A percentile compares a stretch with the other conserved stretches of the same genome.
phyloP scores from a whole-genome alignment of 1,284 basidiomycete genomes.

The Garcileccinum viscosum region DNA sequence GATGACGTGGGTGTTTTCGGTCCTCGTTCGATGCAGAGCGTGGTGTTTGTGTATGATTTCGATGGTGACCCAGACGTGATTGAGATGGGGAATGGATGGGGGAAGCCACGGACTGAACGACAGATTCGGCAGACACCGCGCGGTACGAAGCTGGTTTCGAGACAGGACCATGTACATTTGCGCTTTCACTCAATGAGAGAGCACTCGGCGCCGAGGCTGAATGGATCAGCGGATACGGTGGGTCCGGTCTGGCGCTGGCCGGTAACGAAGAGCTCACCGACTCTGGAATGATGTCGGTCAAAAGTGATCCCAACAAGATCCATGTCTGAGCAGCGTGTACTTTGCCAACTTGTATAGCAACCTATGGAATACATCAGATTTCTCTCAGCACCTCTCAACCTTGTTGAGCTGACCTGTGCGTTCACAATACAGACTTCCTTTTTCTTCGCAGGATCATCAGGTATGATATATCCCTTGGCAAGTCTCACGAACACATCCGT shows the following conservation, averaged over 20 bases:
- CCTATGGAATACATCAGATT: constrained; percentile 41
- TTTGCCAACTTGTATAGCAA: constrained; percentile 66
- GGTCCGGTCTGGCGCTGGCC: constrained; percentile 28
- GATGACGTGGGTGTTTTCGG: constrained; percentile 29
- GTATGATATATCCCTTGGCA: constrained; percentile 69
- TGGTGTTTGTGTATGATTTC: constrained; percentile 9
- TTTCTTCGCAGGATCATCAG: constrained; percentile 56
- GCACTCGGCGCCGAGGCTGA: constrained; percentile 52
- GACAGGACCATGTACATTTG: constrained; percentile 11
- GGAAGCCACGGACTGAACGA: not conserved
- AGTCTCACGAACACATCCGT: constrained; percentile 65
- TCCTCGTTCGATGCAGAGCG: constrained; percentile 31
- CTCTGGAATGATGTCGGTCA: constrained; percentile 55
- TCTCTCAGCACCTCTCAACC: not conserved
- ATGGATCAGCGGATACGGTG: constrained; percentile 40
- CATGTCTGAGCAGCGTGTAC: constrained; percentile 72
- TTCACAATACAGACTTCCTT: constrained; percentile 48
- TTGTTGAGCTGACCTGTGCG: constrained; percentile 52
- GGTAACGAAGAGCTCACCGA: constrained; percentile 34
- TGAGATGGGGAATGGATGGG: constrained; percentile 35
- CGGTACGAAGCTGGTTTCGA: constrained; percentile 34
- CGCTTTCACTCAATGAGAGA: constrained; percentile 39
- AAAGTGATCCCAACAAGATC: constrained; percentile 66
- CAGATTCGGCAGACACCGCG: constrained; percentile 35
- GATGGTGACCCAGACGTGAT: constrained; percentile 20